A percentile compares a stretch with the other conserved stretches of the same genome.
Conservation (phyloP, 2,329 filamentous ascomycete genomes). For the Scedosporium apiospermum region DNA sequence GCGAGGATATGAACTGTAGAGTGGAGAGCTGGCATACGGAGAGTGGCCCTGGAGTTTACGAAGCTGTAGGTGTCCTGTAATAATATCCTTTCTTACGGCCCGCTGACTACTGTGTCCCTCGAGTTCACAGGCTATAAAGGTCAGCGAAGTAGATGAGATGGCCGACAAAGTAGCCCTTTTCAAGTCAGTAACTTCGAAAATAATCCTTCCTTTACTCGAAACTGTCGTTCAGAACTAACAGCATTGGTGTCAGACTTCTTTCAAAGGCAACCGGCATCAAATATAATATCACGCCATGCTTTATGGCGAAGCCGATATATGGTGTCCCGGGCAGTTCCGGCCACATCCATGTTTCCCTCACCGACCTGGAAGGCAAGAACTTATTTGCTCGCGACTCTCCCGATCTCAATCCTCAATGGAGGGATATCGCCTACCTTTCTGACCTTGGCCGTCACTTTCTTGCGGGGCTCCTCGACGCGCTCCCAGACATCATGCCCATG, state of each 20-base stretch:
- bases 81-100: no score
- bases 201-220: background rate
- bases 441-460: conserved; percentile 89
- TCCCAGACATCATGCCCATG: conserved; percentile 93
- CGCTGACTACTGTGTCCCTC: no score
- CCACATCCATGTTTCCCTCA: conserved; percentile 88
- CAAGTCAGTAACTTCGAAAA: conserved; percentile 48
- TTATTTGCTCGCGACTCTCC: conserved; percentile 65
- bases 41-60: conserved; percentile 87
- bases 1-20: conserved; percentile 65
- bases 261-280: conserved; percentile 26
- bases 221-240: no score
- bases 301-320: conserved; percentile 95
- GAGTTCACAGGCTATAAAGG: conserved; percentile 58
- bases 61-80: conserved; percentile 41
- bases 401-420: conserved; percentile 62
- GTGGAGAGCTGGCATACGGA: conserved; percentile 97
- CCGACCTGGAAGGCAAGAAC: conserved; percentile 68
- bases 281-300: conserved; percentile 89
- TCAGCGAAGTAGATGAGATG: conserved; percentile 79
- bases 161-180: conserved; percentile 86
- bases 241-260: conserved; percentile 43
- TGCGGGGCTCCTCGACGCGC: conserved; percentile 76
- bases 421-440: conserved; percentile 70
- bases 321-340: conserved; percentile 90